Evolutionary conservation across 2,329 filamentous ascomycete species (phyloP).

Genomic region (Sclerotiophoma versabilis): DNA sequence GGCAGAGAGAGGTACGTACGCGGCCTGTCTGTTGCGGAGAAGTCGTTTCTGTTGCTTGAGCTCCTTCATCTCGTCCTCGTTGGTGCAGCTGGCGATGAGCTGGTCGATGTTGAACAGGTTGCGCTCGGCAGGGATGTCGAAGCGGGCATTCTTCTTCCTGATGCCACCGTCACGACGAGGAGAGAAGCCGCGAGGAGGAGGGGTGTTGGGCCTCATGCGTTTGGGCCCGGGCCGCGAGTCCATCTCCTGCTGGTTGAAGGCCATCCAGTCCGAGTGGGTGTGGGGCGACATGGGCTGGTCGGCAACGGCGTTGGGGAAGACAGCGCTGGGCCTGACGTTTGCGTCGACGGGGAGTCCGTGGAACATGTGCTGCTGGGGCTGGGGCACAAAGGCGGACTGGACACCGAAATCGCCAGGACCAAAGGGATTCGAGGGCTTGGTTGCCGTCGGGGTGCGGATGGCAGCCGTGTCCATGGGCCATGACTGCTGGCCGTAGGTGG

Average conservation of each 20-base stretch:
- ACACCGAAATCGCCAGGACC: slow-evolving; percentile 58
- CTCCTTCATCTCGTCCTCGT: slow-evolving; percentile 95
- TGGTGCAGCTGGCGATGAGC: slow-evolving; percentile 84
- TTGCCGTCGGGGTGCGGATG: slow-evolving; percentile 75
- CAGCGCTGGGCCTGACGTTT: slow-evolving; percentile 57
- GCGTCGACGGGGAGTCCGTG: slow-evolving; percentile 47
- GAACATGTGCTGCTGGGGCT: slow-evolving; percentile 51
- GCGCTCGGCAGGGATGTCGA: slow-evolving; percentile 93
- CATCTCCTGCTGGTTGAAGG: slow-evolving; percentile 59
- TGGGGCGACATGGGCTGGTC: slow-evolving; percentile 66
- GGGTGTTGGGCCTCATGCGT: slow-evolving; percentile 71
- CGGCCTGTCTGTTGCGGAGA: slow-evolving; percentile 92
- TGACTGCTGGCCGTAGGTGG: slow-evolving; percentile 57
- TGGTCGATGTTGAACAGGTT: slow-evolving; percentile 95
- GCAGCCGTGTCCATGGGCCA: slow-evolving; percentile 73
- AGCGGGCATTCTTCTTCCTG: slow-evolving; percentile 98
- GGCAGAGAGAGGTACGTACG: slow-evolving; percentile 69
- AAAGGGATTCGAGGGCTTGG: slow-evolving; percentile 74
- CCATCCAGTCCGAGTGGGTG: slow-evolving; percentile 66
- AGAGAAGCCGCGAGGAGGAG: slow-evolving; percentile 74
- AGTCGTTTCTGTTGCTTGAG: slow-evolving; percentile 98
- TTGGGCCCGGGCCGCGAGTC: slow-evolving; percentile 57
- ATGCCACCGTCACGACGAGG: slow-evolving; percentile 84
- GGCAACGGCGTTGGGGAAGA: slow-evolving; percentile 54
- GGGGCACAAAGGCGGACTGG: slow-evolving; percentile 54